These are phyloP conservation scores for Aspergillus jensenii DNA, from an alignment of 2,329 filamentous ascomycete species.

Conservation along the genomic window DNA sequence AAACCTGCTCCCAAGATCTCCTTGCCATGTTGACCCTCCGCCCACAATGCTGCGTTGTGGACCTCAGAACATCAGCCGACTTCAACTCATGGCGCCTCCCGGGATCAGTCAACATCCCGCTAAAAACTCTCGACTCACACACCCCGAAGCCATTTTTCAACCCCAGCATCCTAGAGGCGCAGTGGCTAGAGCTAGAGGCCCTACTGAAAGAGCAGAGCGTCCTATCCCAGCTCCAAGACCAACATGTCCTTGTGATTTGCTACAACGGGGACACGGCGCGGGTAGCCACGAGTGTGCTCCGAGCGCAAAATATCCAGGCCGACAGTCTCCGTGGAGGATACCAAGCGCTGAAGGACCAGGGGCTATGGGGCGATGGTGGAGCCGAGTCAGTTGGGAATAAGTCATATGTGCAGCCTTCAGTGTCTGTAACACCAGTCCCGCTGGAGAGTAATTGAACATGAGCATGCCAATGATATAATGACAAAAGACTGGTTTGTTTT, in stretches of 20 bases:
- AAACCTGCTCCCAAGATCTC: slow-evolving; percentile 18
- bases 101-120: slow-evolving; percentile 47
- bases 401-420: background rate
- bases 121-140: slow-evolving; percentile 34
- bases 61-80: slow-evolving; percentile 46
- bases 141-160: slow-evolving; percentile 50
- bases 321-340: slow-evolving; percentile 49
- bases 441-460: slow-evolving; percentile 5
- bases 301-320: slow-evolving; percentile 51
- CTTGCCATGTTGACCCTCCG: slow-evolving; percentile 25
- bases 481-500: background rate
- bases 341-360: slow-evolving; percentile 27
- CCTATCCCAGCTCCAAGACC: slow-evolving; percentile 25
- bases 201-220: slow-evolving; percentile 36
- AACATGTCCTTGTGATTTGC: slow-evolving; percentile 50
- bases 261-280: slow-evolving; percentile 57
- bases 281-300: slow-evolving; percentile 54
- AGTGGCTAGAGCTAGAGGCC: slow-evolving; percentile 51
- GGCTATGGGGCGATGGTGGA: slow-evolving; percentile 23
- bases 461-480: background rate
- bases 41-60: slow-evolving; percentile 41
- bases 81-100: slow-evolving; percentile 47
- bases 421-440: slow-evolving; percentile 7
- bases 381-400: slow-evolving; percentile 4
- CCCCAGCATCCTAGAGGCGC: slow-evolving; percentile 40